Percentiles rank a stretch among this genome's conserved stretches.
Evolutionary conservation across 202 grass and related monocot species (phyloP).

Genomic region (Setaria viridis): DNA sequence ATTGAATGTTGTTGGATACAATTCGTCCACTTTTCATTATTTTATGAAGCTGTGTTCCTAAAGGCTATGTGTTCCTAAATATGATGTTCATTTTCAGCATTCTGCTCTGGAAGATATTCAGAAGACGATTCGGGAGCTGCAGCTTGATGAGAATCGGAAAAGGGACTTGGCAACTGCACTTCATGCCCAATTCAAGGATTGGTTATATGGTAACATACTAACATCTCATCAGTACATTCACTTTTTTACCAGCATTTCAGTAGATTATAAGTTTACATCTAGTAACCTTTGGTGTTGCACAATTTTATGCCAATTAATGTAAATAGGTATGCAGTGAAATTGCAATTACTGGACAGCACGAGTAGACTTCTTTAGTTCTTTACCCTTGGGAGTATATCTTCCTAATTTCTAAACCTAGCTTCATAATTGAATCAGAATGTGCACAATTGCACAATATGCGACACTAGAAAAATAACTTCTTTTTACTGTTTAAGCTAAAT

Average conservation of each 20-base stretch:
- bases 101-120: conserved; percentile 75
- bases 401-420: neutral
- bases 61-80: neutral
- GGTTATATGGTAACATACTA: conserved; percentile 95
- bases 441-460: neutral
- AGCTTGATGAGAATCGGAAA: conserved; percentile 89
- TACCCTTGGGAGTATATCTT: neutral
- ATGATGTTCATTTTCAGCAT: conserved; percentile 62
- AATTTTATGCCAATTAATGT: conserved; percentile 10
- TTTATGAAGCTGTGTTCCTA: conserved; percentile 13
- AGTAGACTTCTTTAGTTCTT: neutral
- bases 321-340: neutral
- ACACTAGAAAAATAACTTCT: neutral
- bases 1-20: conserved; percentile 3
- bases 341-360: neutral
- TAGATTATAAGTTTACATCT: neutral
- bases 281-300: neutral
- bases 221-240: conserved; percentile 18
- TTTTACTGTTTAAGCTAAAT: neutral
- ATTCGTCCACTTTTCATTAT: conserved; percentile 1
- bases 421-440: neutral
- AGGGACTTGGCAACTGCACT: conserved; percentile 77
- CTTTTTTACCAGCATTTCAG: neutral
- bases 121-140: conserved; percentile 73
- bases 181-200: conserved; percentile 95